Conservation (phyloP, 768 basidiomycete genomes). For the Neoboletus magnificus region DNA sequence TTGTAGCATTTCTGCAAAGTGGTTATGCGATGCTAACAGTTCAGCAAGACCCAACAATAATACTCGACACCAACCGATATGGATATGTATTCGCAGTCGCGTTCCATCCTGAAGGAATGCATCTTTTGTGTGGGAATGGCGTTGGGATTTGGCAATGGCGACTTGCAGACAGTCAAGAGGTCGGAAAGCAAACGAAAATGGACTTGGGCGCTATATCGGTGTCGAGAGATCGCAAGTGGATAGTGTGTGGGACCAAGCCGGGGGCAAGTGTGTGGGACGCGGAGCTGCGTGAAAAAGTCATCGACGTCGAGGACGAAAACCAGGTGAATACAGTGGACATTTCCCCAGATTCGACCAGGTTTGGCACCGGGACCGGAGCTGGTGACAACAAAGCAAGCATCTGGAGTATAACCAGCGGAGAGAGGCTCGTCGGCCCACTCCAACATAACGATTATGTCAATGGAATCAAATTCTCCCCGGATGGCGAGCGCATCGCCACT, state of each 20-base stretch:
- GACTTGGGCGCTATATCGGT: not conserved
- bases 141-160: not conserved
- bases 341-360: not conserved
- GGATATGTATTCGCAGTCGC: not conserved
- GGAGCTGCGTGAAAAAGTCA: not conserved
- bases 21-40: not conserved
- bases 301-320: not conserved
- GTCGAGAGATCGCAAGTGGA: not conserved
- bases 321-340: not conserved
- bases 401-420: not conserved
- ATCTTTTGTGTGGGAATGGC: not conserved
- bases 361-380: not conserved
- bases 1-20: not conserved
- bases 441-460: rapidly evolving
- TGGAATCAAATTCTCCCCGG: not conserved
- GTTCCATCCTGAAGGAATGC: not conserved
- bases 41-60: not conserved
- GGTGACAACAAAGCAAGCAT: not conserved
- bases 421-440: not conserved
- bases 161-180: not conserved
- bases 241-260: not conserved
- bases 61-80: not conserved
- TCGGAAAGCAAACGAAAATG: not conserved
- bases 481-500: not conserved
- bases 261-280: not conserved